A percentile compares a stretch with the other conserved stretches of the same genome.
Conservation (phyloP, 2,329 filamentous ascomycete species). For the Didymella arachidicola region DNA sequence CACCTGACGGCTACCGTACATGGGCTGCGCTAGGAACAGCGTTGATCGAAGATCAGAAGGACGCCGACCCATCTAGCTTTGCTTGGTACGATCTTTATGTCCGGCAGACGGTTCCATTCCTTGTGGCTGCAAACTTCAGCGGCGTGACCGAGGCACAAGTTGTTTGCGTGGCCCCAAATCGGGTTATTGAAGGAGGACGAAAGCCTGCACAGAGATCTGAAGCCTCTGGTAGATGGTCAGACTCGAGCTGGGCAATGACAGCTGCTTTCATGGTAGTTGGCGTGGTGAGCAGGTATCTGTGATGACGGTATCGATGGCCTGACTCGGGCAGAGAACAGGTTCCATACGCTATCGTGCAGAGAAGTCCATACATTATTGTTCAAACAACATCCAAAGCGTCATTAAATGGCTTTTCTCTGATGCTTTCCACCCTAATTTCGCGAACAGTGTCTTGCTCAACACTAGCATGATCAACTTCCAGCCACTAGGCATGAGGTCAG, state of each 20-base stretch:
- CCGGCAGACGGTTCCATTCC: slow-evolving; percentile 9
- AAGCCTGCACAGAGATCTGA: slow-evolving; percentile 1
- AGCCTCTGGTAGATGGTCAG: background rate
- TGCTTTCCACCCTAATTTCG: background rate
- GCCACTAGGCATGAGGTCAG: slow-evolving; percentile 51
- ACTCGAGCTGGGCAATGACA: background rate
- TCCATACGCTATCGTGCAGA: background rate
- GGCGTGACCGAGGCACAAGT: slow-evolving; percentile 10
- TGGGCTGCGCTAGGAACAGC: background rate
- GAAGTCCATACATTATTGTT: background rate
- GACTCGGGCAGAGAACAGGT: background rate
- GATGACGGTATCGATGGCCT: too few species aligned
- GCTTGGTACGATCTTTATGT: slow-evolving; percentile 10
- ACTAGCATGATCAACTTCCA: slow-evolving; percentile 42
- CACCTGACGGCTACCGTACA: slow-evolving; percentile 4
- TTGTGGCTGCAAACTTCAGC: slow-evolving; percentile 5
- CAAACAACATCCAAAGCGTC: background rate
- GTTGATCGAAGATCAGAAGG: background rate
- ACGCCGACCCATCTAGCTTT: slow-evolving; percentile 5
- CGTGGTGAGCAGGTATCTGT: background rate
- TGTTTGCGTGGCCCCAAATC: slow-evolving; percentile 7
- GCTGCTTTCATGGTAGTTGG: background rate
- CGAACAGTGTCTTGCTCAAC: background rate
- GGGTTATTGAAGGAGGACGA: slow-evolving; percentile 6
- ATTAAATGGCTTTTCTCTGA: background rate